A percentile compares a stretch with the other conserved stretches of the same genome.
Evolutionary conservation across 2,329 filamentous ascomycete genomes (phyloP).

Genomic region (Cladosporium sp.): DNA sequence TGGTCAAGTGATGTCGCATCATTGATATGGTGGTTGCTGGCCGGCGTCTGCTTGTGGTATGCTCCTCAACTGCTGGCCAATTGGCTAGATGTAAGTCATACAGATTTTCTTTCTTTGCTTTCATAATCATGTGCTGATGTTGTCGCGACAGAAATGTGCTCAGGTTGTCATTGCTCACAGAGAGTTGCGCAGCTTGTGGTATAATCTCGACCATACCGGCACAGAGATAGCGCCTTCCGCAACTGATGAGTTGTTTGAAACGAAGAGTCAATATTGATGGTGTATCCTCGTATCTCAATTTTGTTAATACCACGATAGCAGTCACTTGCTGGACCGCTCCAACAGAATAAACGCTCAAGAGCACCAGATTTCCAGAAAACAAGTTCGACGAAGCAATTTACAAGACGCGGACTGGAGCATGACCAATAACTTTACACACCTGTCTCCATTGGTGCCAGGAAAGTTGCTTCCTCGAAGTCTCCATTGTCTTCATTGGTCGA

Average conservation of each 20-base stretch:
- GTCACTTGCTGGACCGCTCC: too few relatives aligned
- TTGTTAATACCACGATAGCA: background rate
- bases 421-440: background rate
- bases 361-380: too few relatives aligned
- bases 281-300: background rate
- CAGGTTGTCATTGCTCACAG: background rate
- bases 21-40: background rate
- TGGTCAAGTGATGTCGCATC: background rate
- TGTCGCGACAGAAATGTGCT: background rate
- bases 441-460: slow-evolving; percentile 43
- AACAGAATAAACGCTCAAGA: too few relatives aligned
- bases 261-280: background rate
- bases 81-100: background rate
- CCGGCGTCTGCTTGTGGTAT: background rate
- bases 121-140: background rate
- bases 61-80: background rate
- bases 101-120: background rate
- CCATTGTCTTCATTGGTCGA: slow-evolving; percentile 26
- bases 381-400: background rate
- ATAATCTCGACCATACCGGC: background rate
- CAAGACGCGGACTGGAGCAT: background rate
- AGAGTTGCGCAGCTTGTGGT: background rate
- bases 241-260: background rate
- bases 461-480: slow-evolving; percentile 71
- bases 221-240: background rate